Evolutionary conservation across 164 flowering plant species (phyloP).

Genomic region (Liriodendron chinense): DNA sequence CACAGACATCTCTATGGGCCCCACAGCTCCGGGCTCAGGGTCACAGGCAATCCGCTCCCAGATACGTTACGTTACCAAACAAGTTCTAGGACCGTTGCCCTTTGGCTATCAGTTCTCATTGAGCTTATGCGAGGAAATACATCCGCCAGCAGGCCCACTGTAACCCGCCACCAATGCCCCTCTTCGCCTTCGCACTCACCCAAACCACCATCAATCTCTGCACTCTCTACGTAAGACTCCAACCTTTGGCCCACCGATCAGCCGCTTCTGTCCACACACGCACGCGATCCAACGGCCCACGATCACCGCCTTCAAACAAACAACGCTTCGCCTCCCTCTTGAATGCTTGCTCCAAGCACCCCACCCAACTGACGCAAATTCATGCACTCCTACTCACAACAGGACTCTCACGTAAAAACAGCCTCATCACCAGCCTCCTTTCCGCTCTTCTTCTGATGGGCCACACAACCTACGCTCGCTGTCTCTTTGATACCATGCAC

Average conservation of each 20-base stretch:
- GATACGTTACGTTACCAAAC: too few species aligned
- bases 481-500: conserved; percentile 42
- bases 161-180: too few species aligned
- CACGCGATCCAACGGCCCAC: not conserved
- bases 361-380: conserved; percentile 31
- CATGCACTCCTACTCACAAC: conserved; percentile 38
- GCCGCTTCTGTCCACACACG: not conserved
- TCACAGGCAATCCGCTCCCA: too few species aligned
- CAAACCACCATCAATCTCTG: too few species aligned
- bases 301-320: conserved; percentile 13
- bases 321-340: conserved; percentile 23
- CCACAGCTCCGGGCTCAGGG: too few species aligned
- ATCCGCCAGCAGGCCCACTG: too few species aligned
- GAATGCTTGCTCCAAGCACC: conserved; percentile 17
- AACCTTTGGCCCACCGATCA: not conserved
- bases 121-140: too few species aligned
- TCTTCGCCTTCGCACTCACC: too few species aligned
- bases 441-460: conserved; percentile 18
- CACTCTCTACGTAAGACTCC: not conserved
- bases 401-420: conserved; percentile 30
- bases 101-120: too few species aligned
- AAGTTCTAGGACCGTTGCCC: too few species aligned
- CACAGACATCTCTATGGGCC: too few species aligned
- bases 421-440: conserved; percentile 36
- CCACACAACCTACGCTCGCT: conserved; percentile 35